Conservation (phyloP, 2,329 filamentous ascomycete species). For the Sarocladium oryzae region DNA sequence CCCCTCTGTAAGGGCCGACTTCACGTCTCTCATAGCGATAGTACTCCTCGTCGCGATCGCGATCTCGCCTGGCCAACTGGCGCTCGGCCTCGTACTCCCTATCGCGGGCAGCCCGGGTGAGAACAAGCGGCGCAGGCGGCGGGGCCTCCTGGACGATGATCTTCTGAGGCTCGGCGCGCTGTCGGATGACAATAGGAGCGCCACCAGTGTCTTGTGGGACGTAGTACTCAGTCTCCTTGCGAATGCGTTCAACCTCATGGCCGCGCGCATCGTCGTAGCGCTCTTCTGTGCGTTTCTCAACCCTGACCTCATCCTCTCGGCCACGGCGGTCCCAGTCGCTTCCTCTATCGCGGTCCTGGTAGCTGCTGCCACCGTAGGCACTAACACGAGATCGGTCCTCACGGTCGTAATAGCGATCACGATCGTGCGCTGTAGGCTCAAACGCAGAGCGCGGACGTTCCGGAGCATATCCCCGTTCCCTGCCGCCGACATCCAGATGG, state of each 20-base stretch:
- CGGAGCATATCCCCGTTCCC: conserved; percentile 25
- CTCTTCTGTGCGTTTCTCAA: conserved; percentile 49
- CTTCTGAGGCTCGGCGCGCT: conserved; percentile 49
- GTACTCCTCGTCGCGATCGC: conserved; percentile 39
- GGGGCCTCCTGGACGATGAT: conserved; percentile 56
- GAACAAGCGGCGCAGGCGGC: conserved; percentile 42
- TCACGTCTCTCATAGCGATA: conserved; percentile 41
- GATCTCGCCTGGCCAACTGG: conserved; percentile 30
- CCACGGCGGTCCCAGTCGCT: conserved; percentile 25
- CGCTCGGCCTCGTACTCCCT: conserved; percentile 29
- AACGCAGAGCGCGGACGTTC: conserved; percentile 15
- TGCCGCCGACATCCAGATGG: conserved; percentile 31
- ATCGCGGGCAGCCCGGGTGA: conserved; percentile 30
- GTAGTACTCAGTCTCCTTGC: conserved; percentile 58
- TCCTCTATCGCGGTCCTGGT: conserved; percentile 23
- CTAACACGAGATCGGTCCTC: conserved; percentile 22
- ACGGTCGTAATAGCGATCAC: conserved; percentile 14
- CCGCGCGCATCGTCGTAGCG: conserved; percentile 38
- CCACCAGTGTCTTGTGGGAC: conserved; percentile 42
- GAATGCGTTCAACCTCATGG: conserved; percentile 51
- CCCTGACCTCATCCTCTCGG: conserved; percentile 44
- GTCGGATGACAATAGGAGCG: conserved; percentile 51
- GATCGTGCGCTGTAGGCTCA: conserved; percentile 18
- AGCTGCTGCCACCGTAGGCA: conserved; percentile 24
- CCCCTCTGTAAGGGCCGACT: conserved; percentile 31